phyloP scores from a whole-genome alignment of 352 stramenopile genomes.

The Halophytophthora batemanensis region DNA sequence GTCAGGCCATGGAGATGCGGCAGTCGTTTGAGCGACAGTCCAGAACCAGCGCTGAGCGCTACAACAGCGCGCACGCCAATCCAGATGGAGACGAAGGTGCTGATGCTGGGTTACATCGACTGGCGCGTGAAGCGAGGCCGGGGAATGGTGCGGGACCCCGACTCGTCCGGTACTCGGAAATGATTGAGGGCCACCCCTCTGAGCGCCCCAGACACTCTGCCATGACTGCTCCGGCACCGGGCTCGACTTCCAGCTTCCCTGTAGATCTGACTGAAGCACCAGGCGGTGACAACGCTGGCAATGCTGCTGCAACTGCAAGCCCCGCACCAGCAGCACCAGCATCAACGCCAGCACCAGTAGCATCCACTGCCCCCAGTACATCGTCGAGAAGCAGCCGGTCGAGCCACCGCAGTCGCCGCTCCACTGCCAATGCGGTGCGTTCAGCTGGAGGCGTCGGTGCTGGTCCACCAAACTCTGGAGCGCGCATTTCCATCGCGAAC shows the following conservation, averaged over 20 bases:
- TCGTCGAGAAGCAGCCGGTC: conserved; percentile 1
- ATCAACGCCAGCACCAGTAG: not conserved
- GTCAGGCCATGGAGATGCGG: conserved; percentile 28
- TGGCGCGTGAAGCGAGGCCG: no score
- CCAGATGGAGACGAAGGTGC: not conserved
- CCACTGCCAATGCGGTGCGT: not conserved
- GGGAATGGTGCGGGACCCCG: no score
- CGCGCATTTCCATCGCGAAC: conserved; percentile 31
- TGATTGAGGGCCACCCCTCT: no score
- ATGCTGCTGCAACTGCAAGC: no score
- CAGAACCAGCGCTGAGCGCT: not conserved
- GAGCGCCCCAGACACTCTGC: no score
- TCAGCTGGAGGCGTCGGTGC: conserved; percentile 4
- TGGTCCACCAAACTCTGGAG: conserved; percentile 5
- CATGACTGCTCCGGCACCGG: not conserved
- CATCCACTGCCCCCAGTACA: conserved; percentile 2
- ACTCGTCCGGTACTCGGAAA: no score
- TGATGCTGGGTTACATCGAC: not conserved
- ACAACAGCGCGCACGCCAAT: not conserved
- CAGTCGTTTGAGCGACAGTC: conserved; percentile 18
- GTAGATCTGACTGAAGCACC: conserved; percentile 13
- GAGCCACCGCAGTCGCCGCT: not conserved
- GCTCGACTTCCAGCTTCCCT: conserved; percentile 16
- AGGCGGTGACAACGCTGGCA: no score
- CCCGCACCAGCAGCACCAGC: not conserved